phyloP scores from a whole-genome alignment of 1,284 basidiomycete genomes.

The Malassezia brasiliensis region DNA sequence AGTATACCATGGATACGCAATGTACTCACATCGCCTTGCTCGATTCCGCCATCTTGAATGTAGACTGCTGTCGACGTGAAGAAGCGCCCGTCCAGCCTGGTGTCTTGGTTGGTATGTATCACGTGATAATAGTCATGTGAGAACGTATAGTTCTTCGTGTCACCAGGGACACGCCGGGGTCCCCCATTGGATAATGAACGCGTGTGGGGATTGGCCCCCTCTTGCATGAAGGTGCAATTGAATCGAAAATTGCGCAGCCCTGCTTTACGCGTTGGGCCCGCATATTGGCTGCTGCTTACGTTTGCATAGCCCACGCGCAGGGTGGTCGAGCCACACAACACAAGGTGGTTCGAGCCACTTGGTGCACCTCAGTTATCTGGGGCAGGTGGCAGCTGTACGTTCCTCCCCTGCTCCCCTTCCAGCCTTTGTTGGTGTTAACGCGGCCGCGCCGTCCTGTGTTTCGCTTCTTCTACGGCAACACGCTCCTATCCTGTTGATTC shows the following conservation, averaged over 20 bases:
- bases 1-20: not conserved
- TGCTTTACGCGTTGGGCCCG: not conserved
- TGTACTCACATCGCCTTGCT: slow-evolving; percentile 39
- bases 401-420: too few species aligned
- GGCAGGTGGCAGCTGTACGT: too few species aligned
- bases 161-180: too few species aligned
- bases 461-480: too few species aligned
- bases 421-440: too few species aligned
- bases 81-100: slow-evolving; percentile 4
- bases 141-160: slow-evolving; percentile 9
- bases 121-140: slow-evolving; percentile 9
- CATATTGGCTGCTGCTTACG: slow-evolving; percentile 6
- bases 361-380: too few species aligned
- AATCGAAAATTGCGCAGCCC: not conserved
- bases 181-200: not conserved
- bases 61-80: slow-evolving; percentile 17
- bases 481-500: too few species aligned
- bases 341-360: not conserved
- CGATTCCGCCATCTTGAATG: slow-evolving; percentile 38
- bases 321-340: not conserved
- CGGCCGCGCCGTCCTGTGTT: too few species aligned
- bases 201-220: not conserved
- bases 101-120: not conserved
- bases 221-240: not conserved
- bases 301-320: slow-evolving; percentile 3